These are phyloP conservation scores for Hortaea sp. DNA, from an alignment of 2,329 filamentous ascomycete genomes.

Conservation along the genomic window DNA sequence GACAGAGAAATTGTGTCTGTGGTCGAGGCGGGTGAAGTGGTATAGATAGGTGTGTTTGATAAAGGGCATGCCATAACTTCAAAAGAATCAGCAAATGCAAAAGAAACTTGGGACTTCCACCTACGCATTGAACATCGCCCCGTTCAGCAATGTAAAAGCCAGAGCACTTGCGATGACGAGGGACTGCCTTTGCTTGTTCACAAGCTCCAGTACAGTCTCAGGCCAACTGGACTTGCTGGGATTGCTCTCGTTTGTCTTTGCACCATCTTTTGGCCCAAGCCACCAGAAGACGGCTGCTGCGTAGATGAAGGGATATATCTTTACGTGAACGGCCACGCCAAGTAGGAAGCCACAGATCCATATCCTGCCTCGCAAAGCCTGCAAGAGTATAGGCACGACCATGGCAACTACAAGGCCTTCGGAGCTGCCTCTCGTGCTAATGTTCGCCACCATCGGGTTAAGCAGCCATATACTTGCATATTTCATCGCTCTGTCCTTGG, in stretches of 20 bases:
- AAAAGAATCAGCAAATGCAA: neutral
- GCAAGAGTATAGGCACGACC: constrained; percentile 75
- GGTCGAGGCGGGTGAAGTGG: constrained; percentile 85
- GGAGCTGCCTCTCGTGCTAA: constrained; percentile 88
- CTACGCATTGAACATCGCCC: constrained; percentile 66
- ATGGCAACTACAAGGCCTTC: constrained; percentile 82
- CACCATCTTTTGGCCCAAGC: constrained; percentile 45
- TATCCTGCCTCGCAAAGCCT: constrained; percentile 55
- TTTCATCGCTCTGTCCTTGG: constrained; percentile 49
- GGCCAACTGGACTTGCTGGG: neutral
- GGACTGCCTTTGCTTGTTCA: constrained; percentile 37
- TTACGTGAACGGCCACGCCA: constrained; percentile 85
- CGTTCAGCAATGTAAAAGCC: constrained; percentile 66
- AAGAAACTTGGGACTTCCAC: constrained; percentile 20
- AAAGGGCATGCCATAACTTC: constrained; percentile 69
- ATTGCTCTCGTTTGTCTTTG: constrained; percentile 1
- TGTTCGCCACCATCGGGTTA: constrained; percentile 96
- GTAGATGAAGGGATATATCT: constrained; percentile 98
- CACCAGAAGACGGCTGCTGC: constrained; percentile 72
- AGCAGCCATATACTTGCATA: constrained; percentile 86
- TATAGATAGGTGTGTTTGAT: constrained; percentile 85
- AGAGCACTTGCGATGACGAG: constrained; percentile 56
- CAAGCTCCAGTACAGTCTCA: constrained; percentile 5
- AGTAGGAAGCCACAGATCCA: constrained; percentile 62
- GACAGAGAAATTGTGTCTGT: constrained; percentile 95